phyloP scores from a whole-genome alignment of 2,329 filamentous ascomycete species.

The Sordariomycetes sp. region DNA sequence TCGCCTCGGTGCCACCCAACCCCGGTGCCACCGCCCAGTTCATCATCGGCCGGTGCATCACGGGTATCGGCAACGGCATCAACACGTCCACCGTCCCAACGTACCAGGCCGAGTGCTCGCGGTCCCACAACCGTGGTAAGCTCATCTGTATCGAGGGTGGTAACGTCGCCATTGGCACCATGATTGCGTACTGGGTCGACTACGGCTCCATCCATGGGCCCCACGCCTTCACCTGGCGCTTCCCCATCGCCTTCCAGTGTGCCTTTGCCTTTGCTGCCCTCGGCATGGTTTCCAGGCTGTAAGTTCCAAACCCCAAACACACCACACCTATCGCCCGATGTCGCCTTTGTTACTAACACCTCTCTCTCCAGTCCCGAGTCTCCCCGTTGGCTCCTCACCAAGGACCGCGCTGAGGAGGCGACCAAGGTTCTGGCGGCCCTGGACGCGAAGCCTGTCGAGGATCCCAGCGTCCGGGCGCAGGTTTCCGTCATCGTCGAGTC shows the following conservation, averaged over 20 bases:
- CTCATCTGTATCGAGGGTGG: conserved; percentile 39
- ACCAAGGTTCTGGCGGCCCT: conserved; percentile 14
- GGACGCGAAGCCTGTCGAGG: conserved; percentile 8
- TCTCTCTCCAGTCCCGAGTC: conserved; percentile 30
- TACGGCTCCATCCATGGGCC: conserved; percentile 24
- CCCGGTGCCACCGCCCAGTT: conserved; percentile 29
- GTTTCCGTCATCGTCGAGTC: neutral
- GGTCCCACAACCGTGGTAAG: conserved; percentile 40
- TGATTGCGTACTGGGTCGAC: conserved; percentile 31
- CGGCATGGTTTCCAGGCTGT: conserved; percentile 28
- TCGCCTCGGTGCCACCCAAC: conserved; percentile 35
- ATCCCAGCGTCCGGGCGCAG: neutral
- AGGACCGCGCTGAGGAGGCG: conserved; percentile 30
- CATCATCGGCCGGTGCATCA: conserved; percentile 37
- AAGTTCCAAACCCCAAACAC: neutral
- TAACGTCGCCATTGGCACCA: conserved; percentile 28
- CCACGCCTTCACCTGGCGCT: conserved; percentile 37
- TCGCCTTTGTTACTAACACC: conserved; percentile 34
- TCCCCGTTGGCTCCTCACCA: conserved; percentile 30
- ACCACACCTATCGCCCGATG: neutral
- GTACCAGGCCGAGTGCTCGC: conserved; percentile 36
- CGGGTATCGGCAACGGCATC: conserved; percentile 45
- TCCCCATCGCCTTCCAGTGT: conserved; percentile 30
- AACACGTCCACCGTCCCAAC: conserved; percentile 39
- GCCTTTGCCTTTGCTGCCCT: conserved; percentile 21